Conservation (phyloP, 768 basidiomycete species). For the Tricholoma furcatifolium region DNA sequence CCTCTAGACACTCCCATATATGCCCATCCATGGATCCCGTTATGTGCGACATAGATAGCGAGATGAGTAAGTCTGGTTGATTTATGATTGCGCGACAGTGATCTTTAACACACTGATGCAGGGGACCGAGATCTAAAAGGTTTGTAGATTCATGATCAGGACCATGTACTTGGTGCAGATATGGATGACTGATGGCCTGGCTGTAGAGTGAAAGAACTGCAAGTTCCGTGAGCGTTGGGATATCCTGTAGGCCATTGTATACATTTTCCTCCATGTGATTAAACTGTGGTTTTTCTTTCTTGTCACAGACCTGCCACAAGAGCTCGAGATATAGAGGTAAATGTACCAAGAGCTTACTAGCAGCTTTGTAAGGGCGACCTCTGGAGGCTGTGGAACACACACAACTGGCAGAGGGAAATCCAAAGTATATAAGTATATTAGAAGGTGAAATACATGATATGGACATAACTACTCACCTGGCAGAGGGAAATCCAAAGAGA, state of each 20-base stretch:
- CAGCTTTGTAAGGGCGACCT: no score
- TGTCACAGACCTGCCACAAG: slow-evolving; percentile 15
- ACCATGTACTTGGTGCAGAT: slow-evolving; percentile 23
- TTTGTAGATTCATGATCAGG: slow-evolving; percentile 14
- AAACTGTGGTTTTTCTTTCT: slow-evolving; percentile 22
- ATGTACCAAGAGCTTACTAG: slow-evolving; percentile 19
- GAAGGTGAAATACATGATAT: no score
- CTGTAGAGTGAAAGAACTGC: slow-evolving; percentile 22
- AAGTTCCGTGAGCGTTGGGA: slow-evolving; percentile 27
- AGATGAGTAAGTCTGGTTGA: slow-evolving; percentile 19
- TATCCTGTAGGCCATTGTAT: slow-evolving; percentile 21
- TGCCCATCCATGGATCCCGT: slow-evolving; percentile 24
- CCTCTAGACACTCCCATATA: slow-evolving; percentile 21
- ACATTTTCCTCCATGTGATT: slow-evolving; percentile 28
- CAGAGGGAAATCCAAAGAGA: no score
- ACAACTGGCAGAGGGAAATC: no score
- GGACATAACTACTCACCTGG: no score
- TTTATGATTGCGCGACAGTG: slow-evolving; percentile 22
- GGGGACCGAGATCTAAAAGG: slow-evolving; percentile 24
- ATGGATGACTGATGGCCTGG: slow-evolving; percentile 26
- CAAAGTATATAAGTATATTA: no score
- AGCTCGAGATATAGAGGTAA: slow-evolving; percentile 21
- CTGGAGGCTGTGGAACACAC: no score
- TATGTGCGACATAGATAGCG: slow-evolving; percentile 8
- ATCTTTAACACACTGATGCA: slow-evolving; percentile 16